phyloP scores from a whole-genome alignment of 2,329 filamentous ascomycete species.

The Clonostachys rosea region DNA sequence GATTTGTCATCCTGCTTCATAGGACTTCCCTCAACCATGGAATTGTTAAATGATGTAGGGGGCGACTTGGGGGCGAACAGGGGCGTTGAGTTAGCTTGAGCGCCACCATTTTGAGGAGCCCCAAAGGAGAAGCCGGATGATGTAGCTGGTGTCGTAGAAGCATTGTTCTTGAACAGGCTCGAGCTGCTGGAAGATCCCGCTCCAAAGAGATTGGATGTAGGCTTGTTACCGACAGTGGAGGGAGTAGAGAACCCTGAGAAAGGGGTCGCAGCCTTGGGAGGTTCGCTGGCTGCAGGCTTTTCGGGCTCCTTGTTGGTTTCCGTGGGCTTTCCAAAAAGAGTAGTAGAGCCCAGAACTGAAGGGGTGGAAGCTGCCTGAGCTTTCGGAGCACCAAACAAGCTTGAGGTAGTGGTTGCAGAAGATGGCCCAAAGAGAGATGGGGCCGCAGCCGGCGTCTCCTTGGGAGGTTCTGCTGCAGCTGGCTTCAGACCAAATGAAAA shows the following conservation, averaged over 20 bases:
- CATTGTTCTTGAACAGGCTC: background rate
- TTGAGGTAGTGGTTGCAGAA: constrained; percentile 13
- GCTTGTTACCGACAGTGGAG: background rate
- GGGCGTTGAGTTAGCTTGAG: constrained; percentile 24
- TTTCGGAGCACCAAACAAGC: constrained; percentile 32
- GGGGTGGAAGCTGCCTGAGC: constrained; percentile 16
- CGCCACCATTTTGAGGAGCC: constrained; percentile 14
- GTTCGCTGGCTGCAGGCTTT: constrained; percentile 14
- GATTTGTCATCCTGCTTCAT: constrained; percentile 37
- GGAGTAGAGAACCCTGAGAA: constrained; percentile 8
- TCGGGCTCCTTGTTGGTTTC: constrained; percentile 19
- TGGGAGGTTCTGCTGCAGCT: constrained; percentile 14
- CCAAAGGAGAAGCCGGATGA: constrained; percentile 26
- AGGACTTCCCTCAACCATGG: constrained; percentile 33
- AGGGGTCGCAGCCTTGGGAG: constrained; percentile 1
- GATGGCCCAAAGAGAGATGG: constrained; percentile 14
- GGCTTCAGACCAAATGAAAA: constrained; percentile 26
- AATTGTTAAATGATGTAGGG: constrained; percentile 13
- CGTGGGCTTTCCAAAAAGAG: constrained; percentile 26
- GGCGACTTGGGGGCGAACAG: constrained; percentile 30
- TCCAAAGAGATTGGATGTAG: constrained; percentile 21
- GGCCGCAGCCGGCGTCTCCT: constrained; percentile 16
- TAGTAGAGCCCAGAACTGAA: constrained; percentile 18
- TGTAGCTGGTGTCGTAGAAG: background rate
- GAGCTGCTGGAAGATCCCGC: constrained; percentile 6